Evolutionary conservation across 345 rosid species (phyloP).

Genomic region (Camelina laxa): DNA sequence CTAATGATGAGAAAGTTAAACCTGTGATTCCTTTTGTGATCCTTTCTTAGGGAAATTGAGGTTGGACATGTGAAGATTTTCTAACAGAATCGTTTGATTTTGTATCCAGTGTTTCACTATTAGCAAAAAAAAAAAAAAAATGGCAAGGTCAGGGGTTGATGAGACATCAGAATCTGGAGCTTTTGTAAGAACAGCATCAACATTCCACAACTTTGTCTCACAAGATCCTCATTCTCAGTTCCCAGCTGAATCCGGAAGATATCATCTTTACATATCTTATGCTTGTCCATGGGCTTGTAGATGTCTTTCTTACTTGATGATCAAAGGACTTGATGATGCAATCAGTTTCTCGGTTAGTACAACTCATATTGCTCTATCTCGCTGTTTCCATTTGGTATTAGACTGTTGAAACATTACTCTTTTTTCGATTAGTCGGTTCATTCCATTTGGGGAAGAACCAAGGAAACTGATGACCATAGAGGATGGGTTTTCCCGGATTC

Average conservation of each 20-base stretch:
- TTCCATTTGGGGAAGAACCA: conserved; percentile 83
- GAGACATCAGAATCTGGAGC: conserved; percentile 83
- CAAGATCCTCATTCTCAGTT: conserved; percentile 64
- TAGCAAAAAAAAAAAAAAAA: conserved; percentile 14
- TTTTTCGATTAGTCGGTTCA: conserved; percentile 62
- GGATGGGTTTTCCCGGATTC: conserved; percentile 88
- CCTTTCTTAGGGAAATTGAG: not conserved
- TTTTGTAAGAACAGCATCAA: conserved; percentile 76
- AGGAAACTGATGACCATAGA: conserved; percentile 83
- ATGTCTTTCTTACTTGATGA: conserved; percentile 77
- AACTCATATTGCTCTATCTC: not conserved
- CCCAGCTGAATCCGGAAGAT: conserved; percentile 81
- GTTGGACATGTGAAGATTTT: not conserved
- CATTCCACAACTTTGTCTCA: conserved; percentile 73
- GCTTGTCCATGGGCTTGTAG: conserved; percentile 99
- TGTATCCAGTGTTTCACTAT: not conserved
- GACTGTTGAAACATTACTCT: not conserved
- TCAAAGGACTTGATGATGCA: conserved; percentile 83
- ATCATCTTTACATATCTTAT: conserved; percentile 88
- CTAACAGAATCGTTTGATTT: not conserved
- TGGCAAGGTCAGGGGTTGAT: conserved; percentile 85
- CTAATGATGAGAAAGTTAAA: not conserved
- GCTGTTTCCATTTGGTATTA: not conserved
- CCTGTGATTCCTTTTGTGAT: not conserved
- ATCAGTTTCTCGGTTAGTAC: conserved; percentile 75